Conservation (phyloP, 345 rosid species). For the Zanthoxylum bungeanum region DNA sequence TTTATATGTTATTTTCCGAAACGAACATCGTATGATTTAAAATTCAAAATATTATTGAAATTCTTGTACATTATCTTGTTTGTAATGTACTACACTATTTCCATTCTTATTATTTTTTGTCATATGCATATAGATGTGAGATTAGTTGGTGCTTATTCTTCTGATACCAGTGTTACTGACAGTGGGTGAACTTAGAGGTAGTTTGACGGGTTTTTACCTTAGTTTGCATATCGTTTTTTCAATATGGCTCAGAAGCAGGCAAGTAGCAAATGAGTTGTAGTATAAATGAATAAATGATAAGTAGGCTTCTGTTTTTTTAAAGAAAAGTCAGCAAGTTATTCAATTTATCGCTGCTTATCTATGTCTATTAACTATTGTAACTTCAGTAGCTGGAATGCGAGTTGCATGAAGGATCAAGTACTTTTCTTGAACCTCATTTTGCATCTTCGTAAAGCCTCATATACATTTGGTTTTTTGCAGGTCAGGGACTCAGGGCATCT, state of each 20-base stretch:
- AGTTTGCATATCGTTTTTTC: neutral
- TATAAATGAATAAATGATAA: neutral
- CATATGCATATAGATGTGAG: neutral
- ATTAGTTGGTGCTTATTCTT: neutral
- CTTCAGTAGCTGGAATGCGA: neutral
- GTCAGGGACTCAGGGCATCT: neutral
- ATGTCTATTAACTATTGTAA: neutral
- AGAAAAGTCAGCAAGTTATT: neutral
- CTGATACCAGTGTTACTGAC: neutral
- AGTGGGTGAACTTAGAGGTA: neutral
- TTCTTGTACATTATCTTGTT: neutral
- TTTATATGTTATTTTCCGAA: too few species aligned
- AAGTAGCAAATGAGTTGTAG: neutral
- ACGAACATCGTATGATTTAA: too few species aligned
- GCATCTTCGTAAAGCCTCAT: neutral
- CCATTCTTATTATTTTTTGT: neutral
- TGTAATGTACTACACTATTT: neutral
- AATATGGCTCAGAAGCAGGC: neutral
- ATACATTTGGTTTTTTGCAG: neutral
- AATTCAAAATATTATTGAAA: neutral
- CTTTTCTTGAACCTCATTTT: neutral
- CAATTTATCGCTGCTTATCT: neutral
- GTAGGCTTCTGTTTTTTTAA: neutral
- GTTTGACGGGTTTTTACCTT: neutral
- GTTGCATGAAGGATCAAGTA: neutral